phyloP scores from a whole-genome alignment of 202 grass and related monocot species.

The Carex arenaria region DNA sequence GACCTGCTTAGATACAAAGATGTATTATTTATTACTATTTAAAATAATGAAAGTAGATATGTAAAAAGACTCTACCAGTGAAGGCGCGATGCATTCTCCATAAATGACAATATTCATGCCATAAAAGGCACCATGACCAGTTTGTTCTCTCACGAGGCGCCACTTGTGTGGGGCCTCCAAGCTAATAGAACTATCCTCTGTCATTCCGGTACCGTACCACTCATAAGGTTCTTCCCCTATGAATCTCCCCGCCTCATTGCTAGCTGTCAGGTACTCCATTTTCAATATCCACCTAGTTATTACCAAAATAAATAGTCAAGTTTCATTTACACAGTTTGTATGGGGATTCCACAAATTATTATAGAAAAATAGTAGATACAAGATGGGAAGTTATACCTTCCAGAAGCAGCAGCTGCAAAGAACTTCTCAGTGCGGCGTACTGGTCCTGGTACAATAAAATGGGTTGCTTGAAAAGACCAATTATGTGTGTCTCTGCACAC shows the following conservation, averaged over 20 bases:
- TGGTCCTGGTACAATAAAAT: constrained; percentile 62
- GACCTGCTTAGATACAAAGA: neutral
- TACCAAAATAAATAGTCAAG: neutral
- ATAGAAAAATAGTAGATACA: neutral
- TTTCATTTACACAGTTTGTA: neutral
- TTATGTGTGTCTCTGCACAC: constrained; percentile 82
- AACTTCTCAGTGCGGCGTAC: constrained; percentile 87
- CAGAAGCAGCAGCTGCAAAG: constrained; percentile 81
- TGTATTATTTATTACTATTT: neutral
- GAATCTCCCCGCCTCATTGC: constrained; percentile 60
- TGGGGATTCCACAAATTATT: neutral
- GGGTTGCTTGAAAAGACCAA: constrained; percentile 88
- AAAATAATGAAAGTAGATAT: constrained; percentile 1
- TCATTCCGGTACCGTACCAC: constrained; percentile 55
- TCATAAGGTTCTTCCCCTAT: constrained; percentile 73
- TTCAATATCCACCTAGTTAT: constrained; percentile 84
- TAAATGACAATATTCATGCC: constrained; percentile 61
- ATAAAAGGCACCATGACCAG: constrained; percentile 77
- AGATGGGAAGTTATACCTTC: constrained; percentile 42
- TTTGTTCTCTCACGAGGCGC: constrained; percentile 57
- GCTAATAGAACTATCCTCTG: constrained; percentile 61
- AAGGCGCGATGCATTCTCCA: constrained; percentile 60
- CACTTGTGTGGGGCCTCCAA: constrained; percentile 81
- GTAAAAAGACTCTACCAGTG: constrained; percentile 45
- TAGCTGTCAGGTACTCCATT: constrained; percentile 59